Base-by-base conservation (phyloP, 257 asterid genomes). In the Solanum piurae region DNA sequence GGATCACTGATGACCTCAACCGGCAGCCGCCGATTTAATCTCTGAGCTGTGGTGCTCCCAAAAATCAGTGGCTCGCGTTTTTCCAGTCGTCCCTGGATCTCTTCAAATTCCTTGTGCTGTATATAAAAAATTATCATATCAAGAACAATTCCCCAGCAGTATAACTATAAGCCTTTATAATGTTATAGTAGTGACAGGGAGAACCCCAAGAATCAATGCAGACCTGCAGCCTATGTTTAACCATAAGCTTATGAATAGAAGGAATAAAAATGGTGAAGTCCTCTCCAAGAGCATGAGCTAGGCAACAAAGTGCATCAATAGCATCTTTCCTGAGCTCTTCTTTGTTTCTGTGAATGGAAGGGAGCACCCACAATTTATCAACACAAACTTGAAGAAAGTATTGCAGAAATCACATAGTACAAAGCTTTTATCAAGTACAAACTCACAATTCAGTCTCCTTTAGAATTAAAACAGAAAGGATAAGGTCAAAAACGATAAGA, bases 231-330 rank as follows among this genome's bases (percentile, higher is more conserved):
- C 94, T 95, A 94, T 97, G 95, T 91, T 94, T 97, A 91, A 91
- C 87, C 92, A 97, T 90, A 91, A 96, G 96, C 93, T 97, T 97
- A 90, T 92, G 98, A 89, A 96, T 94, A 85, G 99, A 96, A 52
- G 96, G 98, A 90, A 94, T 92, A 91, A 97, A 97, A 88, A 97
- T 95, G 76, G 98, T 87, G 91, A 97, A 97, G 90, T 96, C 98
- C 89, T 96, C 99, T 87, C 99, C 99, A 90, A 95, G 98, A 89
- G 99, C 94, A 90, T 95, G 96, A 91, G 99, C 99, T 69, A 97
- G 93, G 90, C 99, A 95, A 86, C 98, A 95, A 55, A 97, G 95
- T 88, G 99, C 99, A 88, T 97, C 99, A 58, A 96, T 95, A 46
- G 98, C 94, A 88, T 97, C 99, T 91, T 90, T 97, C 88, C 98